Percentiles rank a stretch among this genome's conserved stretches.
Evolutionary conservation across 805 yeast genomes (phyloP).

Genomic region (Middelhovenomyces tepae): DNA sequence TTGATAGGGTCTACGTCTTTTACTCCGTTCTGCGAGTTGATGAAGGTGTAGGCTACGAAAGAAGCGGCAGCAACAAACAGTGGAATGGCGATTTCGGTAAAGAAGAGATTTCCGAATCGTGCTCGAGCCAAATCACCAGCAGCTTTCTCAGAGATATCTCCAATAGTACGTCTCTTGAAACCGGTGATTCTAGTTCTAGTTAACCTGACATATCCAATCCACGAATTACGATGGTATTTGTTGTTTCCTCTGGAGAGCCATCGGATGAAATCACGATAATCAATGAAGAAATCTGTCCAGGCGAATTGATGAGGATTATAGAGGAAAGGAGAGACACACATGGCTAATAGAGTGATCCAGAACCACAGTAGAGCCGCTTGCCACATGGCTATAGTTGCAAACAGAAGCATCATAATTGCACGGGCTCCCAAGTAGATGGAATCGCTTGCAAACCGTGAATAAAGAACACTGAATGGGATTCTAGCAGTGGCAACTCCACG

Average conservation of each 20-base stretch:
- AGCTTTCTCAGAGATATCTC: conserved; percentile 57
- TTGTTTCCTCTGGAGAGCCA: conserved; percentile 82
- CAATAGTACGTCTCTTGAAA: conserved; percentile 62
- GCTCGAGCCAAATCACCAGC: conserved; percentile 67
- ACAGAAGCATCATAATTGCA: conserved; percentile 57
- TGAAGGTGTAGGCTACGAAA: conserved; percentile 65
- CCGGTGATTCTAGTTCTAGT: conserved; percentile 89
- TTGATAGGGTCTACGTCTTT: conserved; percentile 35
- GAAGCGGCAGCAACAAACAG: conserved; percentile 58
- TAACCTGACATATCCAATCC: conserved; percentile 68
- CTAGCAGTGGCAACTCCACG: conserved; percentile 89
- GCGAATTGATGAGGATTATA: conserved; percentile 98
- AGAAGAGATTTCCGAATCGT: conserved; percentile 63
- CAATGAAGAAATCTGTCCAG: conserved; percentile 92
- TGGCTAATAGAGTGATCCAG: conserved; percentile 86
- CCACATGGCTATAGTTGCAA: conserved; percentile 81
- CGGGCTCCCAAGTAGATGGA: conserved; percentile 75
- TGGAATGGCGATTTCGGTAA: conserved; percentile 75
- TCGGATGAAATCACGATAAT: conserved; percentile 84
- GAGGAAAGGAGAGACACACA: conserved; percentile 85
- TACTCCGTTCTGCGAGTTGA: conserved; percentile 85
- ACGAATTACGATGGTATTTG: conserved; percentile 57
- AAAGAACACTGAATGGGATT: conserved; percentile 59
- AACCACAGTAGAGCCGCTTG: conserved; percentile 93
- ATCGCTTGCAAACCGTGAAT: conserved; percentile 64